phyloP scores from a whole-genome alignment of 495 filamentous ascomycete genomes.

The Evansstolkia leycettana region DNA sequence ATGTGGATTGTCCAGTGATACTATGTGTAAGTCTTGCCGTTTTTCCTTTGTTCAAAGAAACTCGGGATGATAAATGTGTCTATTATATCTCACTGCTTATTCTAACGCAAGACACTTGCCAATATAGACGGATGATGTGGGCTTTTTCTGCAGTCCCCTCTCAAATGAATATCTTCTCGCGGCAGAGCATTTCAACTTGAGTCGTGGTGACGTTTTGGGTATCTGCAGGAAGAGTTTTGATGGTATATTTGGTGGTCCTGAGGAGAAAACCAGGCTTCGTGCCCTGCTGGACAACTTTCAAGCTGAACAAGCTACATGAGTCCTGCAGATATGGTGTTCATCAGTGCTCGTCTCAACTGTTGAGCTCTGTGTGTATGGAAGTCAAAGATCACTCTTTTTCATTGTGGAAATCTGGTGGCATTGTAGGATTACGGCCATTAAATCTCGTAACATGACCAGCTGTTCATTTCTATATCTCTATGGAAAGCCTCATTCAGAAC shows the following conservation, averaged over 20 bases:
- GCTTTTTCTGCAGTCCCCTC: conserved; percentile 66
- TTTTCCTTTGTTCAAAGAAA: conserved; percentile 3
- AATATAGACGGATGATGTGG: conserved; percentile 72
- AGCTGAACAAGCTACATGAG: neutral
- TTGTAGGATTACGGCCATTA: no score
- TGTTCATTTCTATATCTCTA: no score
- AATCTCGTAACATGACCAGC: no score
- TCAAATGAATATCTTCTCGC: conserved; percentile 71
- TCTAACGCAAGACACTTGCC: no score
- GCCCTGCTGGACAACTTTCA: conserved; percentile 31
- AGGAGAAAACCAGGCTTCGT: conserved; percentile 46
- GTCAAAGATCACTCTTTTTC: no score
- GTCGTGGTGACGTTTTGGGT: conserved; percentile 37
- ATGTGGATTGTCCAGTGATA: conserved; percentile 37
- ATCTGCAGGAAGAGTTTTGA: conserved; percentile 46
- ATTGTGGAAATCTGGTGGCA: no score
- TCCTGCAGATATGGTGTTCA: no score
- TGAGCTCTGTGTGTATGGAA: no score
- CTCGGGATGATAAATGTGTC: neutral
- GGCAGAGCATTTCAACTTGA: conserved; percentile 55
- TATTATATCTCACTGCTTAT: no score
- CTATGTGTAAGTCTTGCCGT: conserved; percentile 54
- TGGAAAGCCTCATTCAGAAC: no score
- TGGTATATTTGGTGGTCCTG: conserved; percentile 51
- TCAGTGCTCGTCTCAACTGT: no score